Evolutionary conservation across 2,329 filamentous ascomycete genomes (phyloP), one percentile per base, ranked within the genome.

Genomic region (Stylonectria norvegica): DNA sequence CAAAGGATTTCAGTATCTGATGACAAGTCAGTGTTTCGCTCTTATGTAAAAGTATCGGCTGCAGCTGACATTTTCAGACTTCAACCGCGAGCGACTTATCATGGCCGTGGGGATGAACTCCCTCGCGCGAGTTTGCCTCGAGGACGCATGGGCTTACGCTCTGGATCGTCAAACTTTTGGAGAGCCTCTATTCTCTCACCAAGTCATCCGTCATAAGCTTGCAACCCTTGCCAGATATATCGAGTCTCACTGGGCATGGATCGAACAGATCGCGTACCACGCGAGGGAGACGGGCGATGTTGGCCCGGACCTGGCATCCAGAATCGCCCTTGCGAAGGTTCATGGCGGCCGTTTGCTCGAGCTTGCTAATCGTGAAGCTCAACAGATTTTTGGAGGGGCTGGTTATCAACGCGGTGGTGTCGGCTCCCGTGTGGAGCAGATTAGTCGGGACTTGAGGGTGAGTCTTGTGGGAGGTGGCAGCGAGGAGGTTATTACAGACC

Each of bases 211-310:
- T 14, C 66, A 72, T 15, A 83, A 83, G 55, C 67, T 83, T 11
- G 70, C 75, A n/a, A 77, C 72, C 23, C 69, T 82, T 36, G 78
- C 76, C 1, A 66, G 75, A 9, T 69, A 75, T 48, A 72, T 83
- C n/a, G 79, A 83, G 48, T 73, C 75, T 0, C 75, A 78, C 32
- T 79, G 76, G 60, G 75, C 78, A 0, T 82, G 78, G 64, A 58
- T 83, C 42, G 79, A 83, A 50, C 78, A 82, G 54, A 62, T 83
- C 3, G 76, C 75, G 5, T 77, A 74, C 53, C 74, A 77, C 32
- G 10, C 42, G 17, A 42, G 52, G 41, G 25, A 50, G 3, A 39
- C 47, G 1, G 56, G 53, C 14, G 50, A 50, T 43, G 45, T 47
- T 52, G 68, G 40, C 57, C 57, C 62, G 45, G 64, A 61, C 12